Evolutionary conservation across 306 rosid species (phyloP).

Genomic region (Datisca glomerata): DNA sequence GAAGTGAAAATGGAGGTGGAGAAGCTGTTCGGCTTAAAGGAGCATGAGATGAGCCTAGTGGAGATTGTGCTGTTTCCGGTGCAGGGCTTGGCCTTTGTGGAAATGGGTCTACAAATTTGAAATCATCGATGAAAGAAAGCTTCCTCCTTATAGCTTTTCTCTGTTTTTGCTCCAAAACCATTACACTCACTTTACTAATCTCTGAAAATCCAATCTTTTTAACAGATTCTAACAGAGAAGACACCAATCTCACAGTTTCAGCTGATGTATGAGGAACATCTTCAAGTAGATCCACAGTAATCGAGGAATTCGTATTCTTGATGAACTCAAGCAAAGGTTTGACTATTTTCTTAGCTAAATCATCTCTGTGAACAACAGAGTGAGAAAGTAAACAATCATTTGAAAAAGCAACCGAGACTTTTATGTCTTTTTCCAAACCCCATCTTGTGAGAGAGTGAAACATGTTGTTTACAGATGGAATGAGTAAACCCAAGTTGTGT

Average conservation of each 20-base stretch:
- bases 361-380: constrained; percentile 14
- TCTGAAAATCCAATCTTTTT: constrained; percentile 43
- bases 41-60: constrained; percentile 39
- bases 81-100: constrained; percentile 47
- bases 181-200: constrained; percentile 24
- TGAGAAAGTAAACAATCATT: constrained; percentile 22
- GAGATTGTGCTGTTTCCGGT: constrained; percentile 44
- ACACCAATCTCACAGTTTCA: constrained; percentile 26
- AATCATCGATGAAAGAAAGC: constrained; percentile 34
- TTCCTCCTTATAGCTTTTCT: constrained; percentile 30
- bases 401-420: constrained; percentile 43
- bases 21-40: constrained; percentile 25
- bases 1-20: constrained; percentile 28
- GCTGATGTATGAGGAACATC: constrained; percentile 26
- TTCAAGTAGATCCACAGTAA: constrained; percentile 28
- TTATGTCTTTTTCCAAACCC: constrained; percentile 69
- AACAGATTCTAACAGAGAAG: constrained; percentile 34
- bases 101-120: constrained; percentile 20
- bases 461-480: constrained; percentile 51
- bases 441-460: constrained; percentile 64
- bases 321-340: constrained; percentile 40
- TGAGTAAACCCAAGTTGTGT: constrained; percentile 15
- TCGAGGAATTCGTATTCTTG: constrained; percentile 40
- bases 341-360: constrained; percentile 20
- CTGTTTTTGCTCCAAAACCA: constrained; percentile 14